Percentiles rank a stretch among this genome's conserved stretches.
phyloP scores from a whole-genome alignment of 78 protist genomes.

The Cavenderia fasciculata region DNA sequence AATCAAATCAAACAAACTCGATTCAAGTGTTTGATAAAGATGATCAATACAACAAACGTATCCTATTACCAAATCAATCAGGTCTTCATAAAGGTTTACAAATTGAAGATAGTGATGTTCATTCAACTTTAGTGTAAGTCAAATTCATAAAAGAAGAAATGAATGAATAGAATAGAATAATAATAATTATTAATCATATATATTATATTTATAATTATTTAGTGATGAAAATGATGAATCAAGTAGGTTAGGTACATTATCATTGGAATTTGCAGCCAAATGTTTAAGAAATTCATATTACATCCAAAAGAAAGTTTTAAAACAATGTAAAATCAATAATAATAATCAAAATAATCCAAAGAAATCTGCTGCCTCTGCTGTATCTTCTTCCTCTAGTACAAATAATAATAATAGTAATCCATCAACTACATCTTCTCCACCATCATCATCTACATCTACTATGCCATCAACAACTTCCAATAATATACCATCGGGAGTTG shows the following conservation, averaged over 20 bases:
- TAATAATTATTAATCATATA: too few relatives aligned
- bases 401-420: constrained; percentile 23
- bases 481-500: too few relatives aligned
- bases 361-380: background rate
- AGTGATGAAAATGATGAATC: constrained; percentile 27
- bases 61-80: constrained; percentile 17
- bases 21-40: background rate
- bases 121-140: background rate
- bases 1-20: background rate
- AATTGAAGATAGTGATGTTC: constrained; percentile 62
- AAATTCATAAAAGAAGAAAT: too few relatives aligned
- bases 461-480: background rate
- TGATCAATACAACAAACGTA: background rate
- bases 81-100: constrained; percentile 59
- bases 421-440: background rate
- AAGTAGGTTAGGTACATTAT: constrained; percentile 51
- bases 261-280: constrained; percentile 67
- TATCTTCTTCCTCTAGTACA: background rate
- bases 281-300: constrained; percentile 70
- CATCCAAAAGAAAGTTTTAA: constrained; percentile 2
- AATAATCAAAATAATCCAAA: background rate
- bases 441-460: background rate
- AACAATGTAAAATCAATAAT: background rate
- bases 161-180: too few relatives aligned
- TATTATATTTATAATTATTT: too few relatives aligned